Percentiles rank a stretch among this genome's conserved stretches.
These are phyloP conservation scores for Xylaria sp. DNA, from an alignment of 2,329 filamentous ascomycete genomes.

Conservation along the genomic window DNA sequence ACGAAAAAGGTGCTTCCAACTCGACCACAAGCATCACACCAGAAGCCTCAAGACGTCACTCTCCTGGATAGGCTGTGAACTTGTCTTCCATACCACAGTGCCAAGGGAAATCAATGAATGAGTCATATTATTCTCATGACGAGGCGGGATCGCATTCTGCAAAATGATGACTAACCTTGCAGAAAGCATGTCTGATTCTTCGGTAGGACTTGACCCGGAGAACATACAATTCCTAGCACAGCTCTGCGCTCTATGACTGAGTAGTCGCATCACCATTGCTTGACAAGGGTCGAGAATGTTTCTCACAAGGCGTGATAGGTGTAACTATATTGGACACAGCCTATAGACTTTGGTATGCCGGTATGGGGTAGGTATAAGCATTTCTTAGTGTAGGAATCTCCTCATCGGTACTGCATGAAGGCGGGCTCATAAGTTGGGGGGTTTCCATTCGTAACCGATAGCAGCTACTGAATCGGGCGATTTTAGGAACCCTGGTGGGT, in stretches of 20 bases:
- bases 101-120: neutral
- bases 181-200: neutral
- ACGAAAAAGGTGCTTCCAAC: neutral
- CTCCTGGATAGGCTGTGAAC: neutral
- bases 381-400: constrained; percentile 1
- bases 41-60: neutral
- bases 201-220: neutral
- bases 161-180: neutral
- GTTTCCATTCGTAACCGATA: constrained; percentile 17
- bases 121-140: neutral
- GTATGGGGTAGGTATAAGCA: neutral
- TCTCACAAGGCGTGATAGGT: neutral
- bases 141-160: neutral
- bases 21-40: neutral
- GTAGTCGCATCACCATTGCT: neutral
- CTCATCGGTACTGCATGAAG: constrained; percentile 15
- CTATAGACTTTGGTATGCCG: no score
- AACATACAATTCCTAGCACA: neutral
- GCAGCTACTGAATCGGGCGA: neutral
- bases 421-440: constrained; percentile 16
- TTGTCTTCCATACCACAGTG: neutral
- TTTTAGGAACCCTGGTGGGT: neutral
- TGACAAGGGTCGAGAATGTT: neutral
- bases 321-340: neutral
- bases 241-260: no score